Evolutionary conservation across 805 yeast species (phyloP).

Genomic region (Suhomyces faveliae): DNA sequence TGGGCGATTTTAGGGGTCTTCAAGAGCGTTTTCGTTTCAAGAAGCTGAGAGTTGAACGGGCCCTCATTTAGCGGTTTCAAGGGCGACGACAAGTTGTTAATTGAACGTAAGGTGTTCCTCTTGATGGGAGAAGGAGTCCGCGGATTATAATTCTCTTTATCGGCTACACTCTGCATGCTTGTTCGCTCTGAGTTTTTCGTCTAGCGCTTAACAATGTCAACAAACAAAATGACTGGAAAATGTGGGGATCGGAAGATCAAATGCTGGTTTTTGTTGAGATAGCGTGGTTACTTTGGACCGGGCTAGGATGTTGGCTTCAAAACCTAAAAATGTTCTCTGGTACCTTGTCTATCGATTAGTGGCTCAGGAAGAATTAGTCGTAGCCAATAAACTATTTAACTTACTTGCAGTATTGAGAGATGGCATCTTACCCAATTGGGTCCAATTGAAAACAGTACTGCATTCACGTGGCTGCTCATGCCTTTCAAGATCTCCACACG

Average conservation of each 20-base stretch:
- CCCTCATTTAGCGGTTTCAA: neutral
- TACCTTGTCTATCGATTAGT: neutral
- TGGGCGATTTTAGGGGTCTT: neutral
- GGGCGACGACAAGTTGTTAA: neutral
- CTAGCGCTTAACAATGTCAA: neutral
- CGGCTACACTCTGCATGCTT: neutral
- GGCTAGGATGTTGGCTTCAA: neutral
- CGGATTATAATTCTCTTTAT: neutral
- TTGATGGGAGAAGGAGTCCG: neutral
- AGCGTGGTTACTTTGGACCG: neutral
- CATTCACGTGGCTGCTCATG: neutral
- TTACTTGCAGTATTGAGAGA: neutral
- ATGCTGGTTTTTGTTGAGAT: neutral
- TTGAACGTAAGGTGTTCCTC: neutral
- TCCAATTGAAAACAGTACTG: neutral
- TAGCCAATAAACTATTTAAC: neutral
- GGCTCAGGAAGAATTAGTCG: neutral
- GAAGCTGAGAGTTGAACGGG: neutral
- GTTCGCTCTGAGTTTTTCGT: neutral
- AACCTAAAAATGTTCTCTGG: neutral
- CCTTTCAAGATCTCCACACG: neutral
- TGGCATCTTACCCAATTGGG: neutral
- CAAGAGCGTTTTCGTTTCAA: neutral
- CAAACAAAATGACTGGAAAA: neutral
- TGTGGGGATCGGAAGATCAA: neutral